phyloP scores from a whole-genome alignment of 2,329 filamentous ascomycete genomes.

The Fusarium ramigenum region DNA sequence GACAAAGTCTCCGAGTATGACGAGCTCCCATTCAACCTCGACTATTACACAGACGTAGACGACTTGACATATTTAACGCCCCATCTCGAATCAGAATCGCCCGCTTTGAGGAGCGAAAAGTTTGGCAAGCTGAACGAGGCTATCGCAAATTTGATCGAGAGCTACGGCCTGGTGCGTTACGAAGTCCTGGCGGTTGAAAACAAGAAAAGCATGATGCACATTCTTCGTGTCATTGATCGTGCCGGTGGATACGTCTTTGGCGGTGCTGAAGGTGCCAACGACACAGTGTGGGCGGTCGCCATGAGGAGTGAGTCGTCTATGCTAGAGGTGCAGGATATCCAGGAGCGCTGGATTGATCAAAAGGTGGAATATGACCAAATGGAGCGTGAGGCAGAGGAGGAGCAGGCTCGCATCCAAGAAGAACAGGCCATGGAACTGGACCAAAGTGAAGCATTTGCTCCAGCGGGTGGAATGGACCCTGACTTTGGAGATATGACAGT shows the following conservation, averaged over 20 bases:
- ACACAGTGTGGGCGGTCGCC: conserved; percentile 96
- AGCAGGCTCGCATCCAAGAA: conserved; percentile 67
- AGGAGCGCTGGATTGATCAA: conserved; percentile 93
- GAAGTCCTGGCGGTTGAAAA: conserved; percentile 96
- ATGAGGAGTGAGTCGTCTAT: conserved; percentile 80
- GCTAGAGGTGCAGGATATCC: conserved; percentile 88
- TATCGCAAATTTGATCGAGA: conserved; percentile 86
- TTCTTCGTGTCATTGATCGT: conserved; percentile 88
- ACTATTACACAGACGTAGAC: conserved; percentile 97
- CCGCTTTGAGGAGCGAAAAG: conserved; percentile 74
- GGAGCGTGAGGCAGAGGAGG: conserved; percentile 79
- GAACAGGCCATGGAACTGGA: conserved; percentile 52
- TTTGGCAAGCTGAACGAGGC: conserved; percentile 87
- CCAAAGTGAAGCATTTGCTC: conserved; percentile 36
- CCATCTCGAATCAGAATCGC: conserved; percentile 80
- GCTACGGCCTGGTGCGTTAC: conserved; percentile 89
- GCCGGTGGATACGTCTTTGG: conserved; percentile 95
- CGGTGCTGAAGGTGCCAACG: conserved; percentile 88
- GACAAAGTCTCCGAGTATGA: conserved; percentile 90
- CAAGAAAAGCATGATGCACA: conserved; percentile 94
- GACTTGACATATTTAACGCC: conserved; percentile 87
- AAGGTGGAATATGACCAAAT: conserved; percentile 87
- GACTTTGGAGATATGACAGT: conserved; percentile 63
- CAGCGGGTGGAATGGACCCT: conserved; percentile 49
- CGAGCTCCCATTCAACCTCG: conserved; percentile 90